Evolutionary conservation across 495 filamentous ascomycete genomes (phyloP).

Genomic region (Penicillium soppii): DNA sequence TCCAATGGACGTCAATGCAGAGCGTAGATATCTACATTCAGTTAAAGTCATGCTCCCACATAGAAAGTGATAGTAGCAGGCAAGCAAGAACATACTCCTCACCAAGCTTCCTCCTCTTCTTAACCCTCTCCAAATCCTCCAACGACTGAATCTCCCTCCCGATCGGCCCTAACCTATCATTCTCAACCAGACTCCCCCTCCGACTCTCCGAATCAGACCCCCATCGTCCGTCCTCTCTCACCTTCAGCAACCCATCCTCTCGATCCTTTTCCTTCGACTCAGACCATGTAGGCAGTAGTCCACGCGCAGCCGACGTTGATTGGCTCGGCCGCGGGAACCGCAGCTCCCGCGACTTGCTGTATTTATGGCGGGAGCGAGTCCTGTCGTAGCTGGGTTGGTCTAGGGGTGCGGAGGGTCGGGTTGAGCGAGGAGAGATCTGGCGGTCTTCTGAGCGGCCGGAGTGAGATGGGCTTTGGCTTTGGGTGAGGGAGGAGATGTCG

Average conservation of each 20-base stretch:
- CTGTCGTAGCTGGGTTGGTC: slow-evolving; percentile 23
- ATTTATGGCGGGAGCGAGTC: slow-evolving; percentile 27
- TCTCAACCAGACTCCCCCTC: slow-evolving; percentile 34
- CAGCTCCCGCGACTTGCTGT: slow-evolving; percentile 39
- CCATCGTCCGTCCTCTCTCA: slow-evolving; percentile 35
- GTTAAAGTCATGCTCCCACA: not conserved
- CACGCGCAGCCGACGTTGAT: slow-evolving; percentile 33
- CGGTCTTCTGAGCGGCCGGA: not conserved
- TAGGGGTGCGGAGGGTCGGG: not conserved
- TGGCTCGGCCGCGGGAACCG: slow-evolving; percentile 37
- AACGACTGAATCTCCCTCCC: slow-evolving; percentile 37
- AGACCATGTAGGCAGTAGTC: slow-evolving; percentile 36
- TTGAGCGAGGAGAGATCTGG: not conserved
- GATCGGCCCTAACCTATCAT: slow-evolving; percentile 30
- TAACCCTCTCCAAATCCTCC: slow-evolving; percentile 43
- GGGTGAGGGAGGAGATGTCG: slow-evolving; percentile 18
- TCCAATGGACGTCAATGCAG: slow-evolving; percentile 37
- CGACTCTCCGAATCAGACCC: slow-evolving; percentile 32
- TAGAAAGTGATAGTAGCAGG: not conserved
- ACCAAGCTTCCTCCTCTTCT: slow-evolving; percentile 39
- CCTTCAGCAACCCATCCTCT: slow-evolving; percentile 35
- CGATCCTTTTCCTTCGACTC: slow-evolving; percentile 34
- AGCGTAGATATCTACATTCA: slow-evolving; percentile 35
- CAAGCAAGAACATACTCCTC: slow-evolving; percentile 40
- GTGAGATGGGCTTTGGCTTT: slow-evolving; percentile 28